Percentiles rank a stretch among this genome's conserved stretches.
These are phyloP conservation scores for Mortierella sp. DNA, from an alignment of 371 early-diverging fungal genomes.

Conservation along the genomic window DNA sequence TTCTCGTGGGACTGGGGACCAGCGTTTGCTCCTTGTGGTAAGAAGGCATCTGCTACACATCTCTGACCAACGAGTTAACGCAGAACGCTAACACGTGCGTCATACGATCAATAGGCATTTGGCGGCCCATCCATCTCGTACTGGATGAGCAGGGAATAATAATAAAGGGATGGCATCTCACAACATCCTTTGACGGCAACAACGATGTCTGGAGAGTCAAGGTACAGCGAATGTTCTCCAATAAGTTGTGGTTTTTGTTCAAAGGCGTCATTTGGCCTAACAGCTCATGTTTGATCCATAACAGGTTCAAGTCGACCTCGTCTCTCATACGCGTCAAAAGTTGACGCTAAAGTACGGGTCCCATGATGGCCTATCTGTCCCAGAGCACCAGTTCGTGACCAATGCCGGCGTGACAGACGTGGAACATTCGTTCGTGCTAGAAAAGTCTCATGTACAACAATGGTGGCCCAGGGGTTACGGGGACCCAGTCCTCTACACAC, in stretches of 20 bases:
- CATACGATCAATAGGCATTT: slow-evolving; percentile 26
- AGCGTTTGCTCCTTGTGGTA: slow-evolving; percentile 50
- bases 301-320: slow-evolving; percentile 2
- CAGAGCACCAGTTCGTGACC: neutral
- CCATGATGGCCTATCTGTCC: neutral
- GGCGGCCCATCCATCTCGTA: slow-evolving; percentile 38
- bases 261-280: neutral
- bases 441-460: slow-evolving; percentile 2
- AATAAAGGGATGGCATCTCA: slow-evolving; percentile 21
- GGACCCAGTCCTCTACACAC: slow-evolving; percentile 45
- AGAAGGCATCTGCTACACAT: neutral
- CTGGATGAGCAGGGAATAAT: slow-evolving; percentile 17
- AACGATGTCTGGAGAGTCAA: slow-evolving; percentile 20
- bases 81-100: neutral
- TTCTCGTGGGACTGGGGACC: slow-evolving; percentile 56
- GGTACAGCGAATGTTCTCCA: neutral
- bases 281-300: neutral
- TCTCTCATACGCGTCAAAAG: neutral
- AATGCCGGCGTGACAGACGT: neutral
- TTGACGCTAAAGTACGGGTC: neutral
- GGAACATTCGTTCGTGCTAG: neutral
- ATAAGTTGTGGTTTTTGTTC: neutral
- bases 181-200: neutral
- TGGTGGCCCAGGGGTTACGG: slow-evolving; percentile 65
- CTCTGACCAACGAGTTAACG: no score